Evolutionary conservation across 2,329 filamentous ascomycete genomes (phyloP), one percentile per base, ranked within the genome.

Genomic region (Epichloe gansuensis): DNA sequence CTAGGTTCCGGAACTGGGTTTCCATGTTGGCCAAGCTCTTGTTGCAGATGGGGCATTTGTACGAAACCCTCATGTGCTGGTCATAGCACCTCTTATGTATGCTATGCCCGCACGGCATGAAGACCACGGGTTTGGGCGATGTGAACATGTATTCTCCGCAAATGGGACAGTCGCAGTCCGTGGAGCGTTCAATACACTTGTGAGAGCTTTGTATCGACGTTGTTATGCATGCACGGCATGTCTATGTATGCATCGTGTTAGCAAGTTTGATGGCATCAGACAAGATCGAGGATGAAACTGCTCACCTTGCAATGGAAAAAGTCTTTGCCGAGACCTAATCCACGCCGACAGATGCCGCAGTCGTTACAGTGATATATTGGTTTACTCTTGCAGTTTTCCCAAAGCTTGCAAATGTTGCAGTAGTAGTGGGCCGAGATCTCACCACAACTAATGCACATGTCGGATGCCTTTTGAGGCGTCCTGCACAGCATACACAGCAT

Each of bases 1-100:
- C 91, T 37, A 97, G 72, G 60, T 93, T 93, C 48, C 89, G 83
- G 72, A 97, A 98, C 60, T 94, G 87, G 39, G 88, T 81, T 64
- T 96, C 91, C 91, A 98, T 98, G 64, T 97, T 97, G 59, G 89
- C 82, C n/a, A 95, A 85, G 58, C 88, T 95, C 69, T 93, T 95
- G 71, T 86, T 95, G 76, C 93, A 98, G 48, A 96, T 90, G 0
- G 91, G 93, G 62, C 93, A 98, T 63, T 91, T 94, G 72, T 97
- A 98, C 5, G 91, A 94, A 3, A 82, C 83, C 61, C 85, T 84
- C 75, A 94, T 91, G 65, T 95, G 87, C 60, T 93, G 81, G 46
- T 88, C 81, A 63, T 95, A 93, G 69, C 93, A 98, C 54, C 81
- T 81, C 61, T 86, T 84, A 69, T 98, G 93, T 65, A 98, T 94